Conservation (phyloP, 768 basidiomycete genomes). For the Mycena amicta region DNA sequence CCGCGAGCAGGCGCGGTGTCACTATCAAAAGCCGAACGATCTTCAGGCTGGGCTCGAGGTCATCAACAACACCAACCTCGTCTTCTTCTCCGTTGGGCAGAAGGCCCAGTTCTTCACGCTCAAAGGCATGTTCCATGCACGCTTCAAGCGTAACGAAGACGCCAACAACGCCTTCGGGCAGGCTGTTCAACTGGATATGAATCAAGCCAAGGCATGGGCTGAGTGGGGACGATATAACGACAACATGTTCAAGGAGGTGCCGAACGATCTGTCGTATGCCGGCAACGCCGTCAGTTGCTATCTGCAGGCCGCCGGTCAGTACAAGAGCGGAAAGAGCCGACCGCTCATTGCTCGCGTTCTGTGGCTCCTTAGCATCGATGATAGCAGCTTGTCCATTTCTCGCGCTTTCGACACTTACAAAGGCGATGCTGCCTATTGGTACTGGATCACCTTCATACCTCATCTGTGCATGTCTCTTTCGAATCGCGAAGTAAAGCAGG, state of each 20-base stretch:
- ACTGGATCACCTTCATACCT: constrained; percentile 97
- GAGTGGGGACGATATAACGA: constrained; percentile 98
- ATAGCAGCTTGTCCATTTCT: constrained; percentile 67
- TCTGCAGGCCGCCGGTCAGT: constrained; percentile 93
- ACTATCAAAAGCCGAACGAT: constrained; percentile 94
- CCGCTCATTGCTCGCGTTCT: constrained; percentile 88
- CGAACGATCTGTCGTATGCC: constrained; percentile 72
- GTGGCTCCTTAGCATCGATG: constrained; percentile 97
- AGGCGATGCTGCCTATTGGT: constrained; percentile 96
- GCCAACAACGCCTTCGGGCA: constrained; percentile 91
- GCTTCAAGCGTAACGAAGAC: constrained; percentile 82
- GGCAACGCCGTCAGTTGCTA: constrained; percentile 96
- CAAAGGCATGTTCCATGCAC: constrained; percentile 98
- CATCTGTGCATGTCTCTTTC: constrained; percentile 89
- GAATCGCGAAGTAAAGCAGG: constrained; percentile 91
- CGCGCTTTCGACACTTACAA: constrained; percentile 92
- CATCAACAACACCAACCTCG: constrained; percentile 98
- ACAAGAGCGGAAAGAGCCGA: constrained; percentile 91
- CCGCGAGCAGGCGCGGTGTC: constrained; percentile 96
- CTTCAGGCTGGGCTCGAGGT: constrained; percentile 94
- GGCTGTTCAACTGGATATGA: constrained; percentile 95
- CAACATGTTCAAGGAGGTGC: constrained; percentile 86
- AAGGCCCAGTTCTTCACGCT: constrained; percentile 99
- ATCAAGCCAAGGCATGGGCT: constrained; percentile 95
- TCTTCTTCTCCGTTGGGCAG: constrained; percentile 93